phyloP scores from a whole-genome alignment of 2,329 filamentous ascomycete genomes.

The Fusarium pseudograminearum region DNA sequence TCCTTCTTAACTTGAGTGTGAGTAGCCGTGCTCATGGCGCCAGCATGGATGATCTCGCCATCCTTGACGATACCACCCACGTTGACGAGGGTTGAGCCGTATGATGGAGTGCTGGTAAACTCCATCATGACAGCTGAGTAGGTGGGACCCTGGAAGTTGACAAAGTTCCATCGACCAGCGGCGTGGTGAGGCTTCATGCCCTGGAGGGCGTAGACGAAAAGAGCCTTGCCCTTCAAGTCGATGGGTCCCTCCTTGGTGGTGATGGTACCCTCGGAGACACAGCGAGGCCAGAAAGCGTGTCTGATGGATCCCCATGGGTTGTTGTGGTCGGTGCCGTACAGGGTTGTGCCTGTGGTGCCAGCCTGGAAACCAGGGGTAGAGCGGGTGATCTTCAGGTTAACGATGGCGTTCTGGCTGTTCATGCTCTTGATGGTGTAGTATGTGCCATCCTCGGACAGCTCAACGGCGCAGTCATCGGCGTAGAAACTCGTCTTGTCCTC shows the following conservation, averaged over 20 bases:
- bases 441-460: constrained; percentile 86
- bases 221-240: constrained; percentile 82
- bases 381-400: constrained; percentile 86
- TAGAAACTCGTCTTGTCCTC: constrained; percentile 86
- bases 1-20: constrained; percentile 80
- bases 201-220: constrained; percentile 89
- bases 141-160: constrained; percentile 87
- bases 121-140: constrained; percentile 96
- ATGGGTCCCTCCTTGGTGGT: constrained; percentile 84
- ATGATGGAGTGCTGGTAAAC: constrained; percentile 92
- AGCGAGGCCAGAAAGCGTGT: constrained; percentile 95
- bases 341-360: constrained; percentile 84
- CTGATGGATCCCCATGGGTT: constrained; percentile 94
- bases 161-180: constrained; percentile 92
- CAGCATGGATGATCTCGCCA: constrained; percentile 81
- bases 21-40: constrained; percentile 71
- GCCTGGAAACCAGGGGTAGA: constrained; percentile 83
- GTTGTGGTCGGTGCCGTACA: constrained; percentile 85
- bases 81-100: constrained; percentile 84
- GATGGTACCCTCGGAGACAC: constrained; percentile 83
- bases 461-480: constrained; percentile 85
- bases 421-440: constrained; percentile 91
- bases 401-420: constrained; percentile 81
- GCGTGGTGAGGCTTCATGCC: constrained; percentile 99
- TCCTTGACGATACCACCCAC: constrained; percentile 87